These are phyloP conservation scores for Eimeria sp. DNA, from an alignment of 169 alveolate species.

Conservation along the genomic window DNA sequence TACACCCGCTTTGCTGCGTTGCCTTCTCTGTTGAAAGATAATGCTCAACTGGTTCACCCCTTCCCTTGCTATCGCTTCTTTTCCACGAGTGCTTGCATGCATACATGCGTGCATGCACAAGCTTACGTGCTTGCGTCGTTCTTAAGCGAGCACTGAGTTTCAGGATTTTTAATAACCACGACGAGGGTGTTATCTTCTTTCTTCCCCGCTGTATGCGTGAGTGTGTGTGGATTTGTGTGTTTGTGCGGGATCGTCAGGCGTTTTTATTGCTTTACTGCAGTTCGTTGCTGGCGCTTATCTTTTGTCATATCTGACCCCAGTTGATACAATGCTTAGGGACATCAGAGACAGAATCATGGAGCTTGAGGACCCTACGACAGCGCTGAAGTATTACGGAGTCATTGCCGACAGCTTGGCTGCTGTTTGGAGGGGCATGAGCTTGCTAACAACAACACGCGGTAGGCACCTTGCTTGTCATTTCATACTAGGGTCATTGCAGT, in stretches of 20 bases:
- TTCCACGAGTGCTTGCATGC: background rate
- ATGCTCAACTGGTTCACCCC: background rate
- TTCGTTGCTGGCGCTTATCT: slow-evolving; percentile 18
- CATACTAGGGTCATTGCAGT: no score
- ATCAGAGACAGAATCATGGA: slow-evolving; percentile 10
- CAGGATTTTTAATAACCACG: no score
- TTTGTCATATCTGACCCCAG: background rate
- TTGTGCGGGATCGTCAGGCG: background rate
- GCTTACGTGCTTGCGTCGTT: background rate
- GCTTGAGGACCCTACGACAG: slow-evolving; percentile 30
- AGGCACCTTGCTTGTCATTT: background rate
- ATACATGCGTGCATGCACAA: no score
- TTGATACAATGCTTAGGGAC: background rate
- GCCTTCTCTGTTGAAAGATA: background rate
- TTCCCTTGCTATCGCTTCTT: background rate
- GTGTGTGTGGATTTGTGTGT: background rate
- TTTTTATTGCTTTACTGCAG: slow-evolving; percentile 6
- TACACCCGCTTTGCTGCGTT: background rate
- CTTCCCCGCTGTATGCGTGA: no score
- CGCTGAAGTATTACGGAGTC: slow-evolving; percentile 19
- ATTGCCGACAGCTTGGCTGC: slow-evolving; percentile 11
- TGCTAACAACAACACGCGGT: slow-evolving; percentile 24
- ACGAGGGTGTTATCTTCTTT: no score
- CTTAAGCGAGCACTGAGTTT: background rate
- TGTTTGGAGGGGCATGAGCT: slow-evolving; percentile 16